Evolutionary conservation across 495 filamentous ascomycete species (phyloP), one percentile per base, ranked within the genome.

Genomic region (Ramalina peruviana): DNA sequence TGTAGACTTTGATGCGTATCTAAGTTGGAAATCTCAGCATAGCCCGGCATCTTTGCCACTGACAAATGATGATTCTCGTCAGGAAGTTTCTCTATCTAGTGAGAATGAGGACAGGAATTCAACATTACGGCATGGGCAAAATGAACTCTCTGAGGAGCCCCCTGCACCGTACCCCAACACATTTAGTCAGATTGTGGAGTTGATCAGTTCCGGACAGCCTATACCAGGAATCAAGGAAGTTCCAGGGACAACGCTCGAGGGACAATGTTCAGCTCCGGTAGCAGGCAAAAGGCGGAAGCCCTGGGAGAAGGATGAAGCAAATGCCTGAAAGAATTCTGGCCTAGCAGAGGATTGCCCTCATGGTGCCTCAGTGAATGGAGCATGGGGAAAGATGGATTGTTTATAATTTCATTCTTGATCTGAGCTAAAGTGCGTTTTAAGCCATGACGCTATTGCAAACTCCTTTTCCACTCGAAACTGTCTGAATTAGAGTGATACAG

Each of bases 221-320:
- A 84, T 98, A 45, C 85, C 88, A 0, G 92, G 92, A 2, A 93
- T 98, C 58, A 80, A 81, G 54, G 73, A 96, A 53, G 92, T 98
- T 54, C 88, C 93, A 13, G 74, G 86, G 54, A 92, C 80, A 0
- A 74, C 96, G 6, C 73, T 92, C 26, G 67, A 75, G 21, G 82
- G 80, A 2, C 74, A 82, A 54, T 78, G 71, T 17, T 72, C 78
- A n/a, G 61, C 67, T 37, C 62, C 73, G 12, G 71, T 62, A 23
- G 66, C 63, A 11, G 70, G 65, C 30, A 75, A 66, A 59, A 72
- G 85, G 60, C 71, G 64, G 58, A 94, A 94, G 62, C 87, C 87
- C 3, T 94, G 87, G 87, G 87, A 94, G 65, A 79, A 69, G 52
- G 65, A 69, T 16, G 58, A 63, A 39, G 37, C 49, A 16, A 19